phyloP scores from a whole-genome alignment of 495 filamentous ascomycete species.

The Hypoxylon intermedium region DNA sequence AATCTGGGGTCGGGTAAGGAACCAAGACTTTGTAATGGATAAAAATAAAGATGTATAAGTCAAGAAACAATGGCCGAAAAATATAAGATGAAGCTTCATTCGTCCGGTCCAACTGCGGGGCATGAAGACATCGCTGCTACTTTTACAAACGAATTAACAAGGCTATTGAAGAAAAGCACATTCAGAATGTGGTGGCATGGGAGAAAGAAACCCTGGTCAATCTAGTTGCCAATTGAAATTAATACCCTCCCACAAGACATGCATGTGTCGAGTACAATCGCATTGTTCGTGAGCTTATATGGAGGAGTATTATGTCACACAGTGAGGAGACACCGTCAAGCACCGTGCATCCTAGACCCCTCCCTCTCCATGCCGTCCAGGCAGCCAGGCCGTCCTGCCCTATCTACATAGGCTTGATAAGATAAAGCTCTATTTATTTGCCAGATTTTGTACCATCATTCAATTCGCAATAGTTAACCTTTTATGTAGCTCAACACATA shows the following conservation, averaged over 20 bases:
- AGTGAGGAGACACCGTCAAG: no score
- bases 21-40: neutral
- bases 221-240: no score
- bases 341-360: no score
- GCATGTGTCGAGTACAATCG: no score
- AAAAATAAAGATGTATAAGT: neutral
- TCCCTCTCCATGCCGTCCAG: no score
- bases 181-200: no score
- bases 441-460: neutral
- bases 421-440: conserved; percentile 27
- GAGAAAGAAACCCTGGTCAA: no score
- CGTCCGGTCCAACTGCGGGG: conserved; percentile 23
- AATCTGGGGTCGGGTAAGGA: neutral
- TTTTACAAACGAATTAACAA: neutral
- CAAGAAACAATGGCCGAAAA: neutral
- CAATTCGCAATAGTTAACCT: neutral
- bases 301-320: no score
- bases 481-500: no score
- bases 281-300: no score
- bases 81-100: conserved; percentile 20
- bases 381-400: neutral
- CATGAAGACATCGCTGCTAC: neutral
- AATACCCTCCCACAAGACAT: no score
- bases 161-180: no score
- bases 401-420: conserved; percentile 25